A percentile compares a stretch with the other conserved stretches of the same genome.
Evolutionary conservation across 2,329 filamentous ascomycete species (phyloP).

Genomic region (Hymenoscyphus occultus): DNA sequence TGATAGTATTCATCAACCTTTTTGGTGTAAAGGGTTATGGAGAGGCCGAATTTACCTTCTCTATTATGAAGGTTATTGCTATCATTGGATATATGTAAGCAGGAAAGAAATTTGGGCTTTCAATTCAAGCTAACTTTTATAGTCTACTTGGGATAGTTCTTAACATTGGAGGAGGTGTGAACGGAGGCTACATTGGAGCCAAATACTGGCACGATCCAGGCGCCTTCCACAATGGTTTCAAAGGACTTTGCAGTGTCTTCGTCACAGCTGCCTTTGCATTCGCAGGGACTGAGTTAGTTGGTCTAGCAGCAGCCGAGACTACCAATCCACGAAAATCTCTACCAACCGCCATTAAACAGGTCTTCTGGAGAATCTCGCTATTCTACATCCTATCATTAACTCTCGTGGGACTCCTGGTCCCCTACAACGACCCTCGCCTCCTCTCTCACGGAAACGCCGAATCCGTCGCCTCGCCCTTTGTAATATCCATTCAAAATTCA

Average conservation of each 20-base stretch:
- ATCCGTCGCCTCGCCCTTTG: constrained; percentile 80
- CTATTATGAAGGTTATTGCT: constrained; percentile 79
- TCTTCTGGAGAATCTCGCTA: constrained; percentile 89
- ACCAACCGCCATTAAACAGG: constrained; percentile 85
- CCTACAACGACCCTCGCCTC: constrained; percentile 64
- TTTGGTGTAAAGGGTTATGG: constrained; percentile 88
- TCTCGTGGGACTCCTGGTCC: constrained; percentile 79
- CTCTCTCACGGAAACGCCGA: constrained; percentile 58
- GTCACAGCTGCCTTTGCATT: constrained; percentile 76
- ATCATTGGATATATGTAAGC: constrained; percentile 84
- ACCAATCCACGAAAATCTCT: constrained; percentile 78
- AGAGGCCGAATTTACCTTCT: constrained; percentile 85
- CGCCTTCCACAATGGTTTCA: constrained; percentile 81
- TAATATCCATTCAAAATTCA: constrained; percentile 85
- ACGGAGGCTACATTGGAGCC: constrained; percentile 75
- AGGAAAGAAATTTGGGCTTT: background rate
- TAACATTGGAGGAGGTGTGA: constrained; percentile 74
- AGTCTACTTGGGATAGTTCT: constrained; percentile 83
- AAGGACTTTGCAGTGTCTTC: constrained; percentile 75
- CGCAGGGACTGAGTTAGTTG: constrained; percentile 72
- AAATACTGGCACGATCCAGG: constrained; percentile 75
- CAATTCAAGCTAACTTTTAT: constrained; percentile 11
- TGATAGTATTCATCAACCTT: constrained; percentile 79
- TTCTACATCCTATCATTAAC: constrained; percentile 86
- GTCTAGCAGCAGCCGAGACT: constrained; percentile 73